These are phyloP conservation scores for Clavariopsis aquatica DNA, from an alignment of 495 filamentous ascomycete species.

Conservation along the genomic window DNA sequence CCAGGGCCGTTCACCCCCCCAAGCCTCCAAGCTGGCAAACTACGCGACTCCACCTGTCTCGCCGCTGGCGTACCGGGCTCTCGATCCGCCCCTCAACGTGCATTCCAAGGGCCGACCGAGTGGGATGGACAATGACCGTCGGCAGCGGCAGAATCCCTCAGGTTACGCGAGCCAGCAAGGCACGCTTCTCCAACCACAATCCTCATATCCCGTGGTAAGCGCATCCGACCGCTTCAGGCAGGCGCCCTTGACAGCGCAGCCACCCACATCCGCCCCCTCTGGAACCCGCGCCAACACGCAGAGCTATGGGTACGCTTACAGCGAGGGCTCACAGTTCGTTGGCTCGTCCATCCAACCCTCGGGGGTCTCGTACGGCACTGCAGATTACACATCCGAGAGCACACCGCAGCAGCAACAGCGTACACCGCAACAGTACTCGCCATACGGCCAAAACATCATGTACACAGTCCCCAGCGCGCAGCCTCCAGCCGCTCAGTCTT, in stretches of 20 bases:
- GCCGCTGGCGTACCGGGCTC: conserved; percentile 45
- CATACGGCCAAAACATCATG: conserved; percentile 69
- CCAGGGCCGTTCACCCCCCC: not conserved
- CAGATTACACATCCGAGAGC: conserved; percentile 55
- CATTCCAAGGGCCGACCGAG: conserved; percentile 27
- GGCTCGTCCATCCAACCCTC: conserved; percentile 51
- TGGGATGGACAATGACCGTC: conserved; percentile 50
- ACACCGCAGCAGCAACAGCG: conserved; percentile 35
- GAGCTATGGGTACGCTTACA: conserved; percentile 55
- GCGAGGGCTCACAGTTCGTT: conserved; percentile 56
- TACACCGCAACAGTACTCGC: conserved; percentile 47
- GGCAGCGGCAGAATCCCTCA: conserved; percentile 42
- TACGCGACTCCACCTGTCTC: conserved; percentile 49
- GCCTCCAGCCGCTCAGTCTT: conserved; percentile 59
- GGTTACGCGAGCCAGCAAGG: conserved; percentile 40
- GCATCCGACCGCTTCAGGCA: conserved; percentile 44
- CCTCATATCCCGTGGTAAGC: conserved; percentile 39
- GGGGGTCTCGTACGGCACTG: conserved; percentile 54
- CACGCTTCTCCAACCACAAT: conserved; percentile 26
- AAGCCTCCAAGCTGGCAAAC: conserved; percentile 44
- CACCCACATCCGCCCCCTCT: conserved; percentile 38
- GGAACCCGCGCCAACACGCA: conserved; percentile 49
- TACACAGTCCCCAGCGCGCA: conserved; percentile 70
- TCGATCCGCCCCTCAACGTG: conserved; percentile 34
- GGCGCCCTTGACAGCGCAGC: conserved; percentile 35